phyloP scores from a whole-genome alignment of 2,329 filamentous ascomycete genomes.

The Neofusicoccum cordaticola region DNA sequence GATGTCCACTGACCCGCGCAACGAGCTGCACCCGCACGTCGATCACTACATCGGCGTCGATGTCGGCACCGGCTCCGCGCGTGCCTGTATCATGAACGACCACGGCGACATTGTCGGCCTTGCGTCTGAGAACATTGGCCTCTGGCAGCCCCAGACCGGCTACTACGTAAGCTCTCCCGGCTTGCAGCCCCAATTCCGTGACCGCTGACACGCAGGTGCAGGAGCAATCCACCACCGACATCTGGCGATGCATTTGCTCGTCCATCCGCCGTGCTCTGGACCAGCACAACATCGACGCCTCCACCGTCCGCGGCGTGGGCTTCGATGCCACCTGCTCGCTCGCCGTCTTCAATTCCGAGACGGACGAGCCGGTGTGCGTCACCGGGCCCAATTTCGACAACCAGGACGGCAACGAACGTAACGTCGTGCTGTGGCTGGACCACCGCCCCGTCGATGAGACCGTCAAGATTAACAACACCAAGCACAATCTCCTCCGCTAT shows the following conservation, averaged over 20 bases:
- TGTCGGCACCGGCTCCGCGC: conserved; percentile 91
- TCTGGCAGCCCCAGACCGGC: conserved; percentile 54
- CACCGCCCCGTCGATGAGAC: conserved; percentile 90
- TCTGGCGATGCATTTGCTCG: conserved; percentile 91
- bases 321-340: conserved; percentile 99
- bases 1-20: conserved; percentile 51
- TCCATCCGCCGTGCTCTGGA: conserved; percentile 80
- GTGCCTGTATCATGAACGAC: conserved; percentile 91
- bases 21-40: conserved; percentile 56
- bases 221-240: conserved; percentile 98
- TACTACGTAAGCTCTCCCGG: conserved; percentile 47
- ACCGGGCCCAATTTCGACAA: conserved; percentile 80
- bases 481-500: conserved; percentile 90
- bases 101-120: conserved; percentile 77
- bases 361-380: conserved; percentile 85
- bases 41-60: conserved; percentile 82
- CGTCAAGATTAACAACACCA: conserved; percentile 85
- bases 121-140: conserved; percentile 52
- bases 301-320: conserved; percentile 80
- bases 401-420: conserved; percentile 77
- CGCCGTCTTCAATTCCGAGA: conserved; percentile 83
- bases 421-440: conserved; percentile 96
- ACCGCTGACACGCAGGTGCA: conserved; percentile 31
- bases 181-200: background rate
- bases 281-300: conserved; percentile 75